Conservation (phyloP, 192 early-diverging fungal genomes). For the Mortierella alpina region DNA sequence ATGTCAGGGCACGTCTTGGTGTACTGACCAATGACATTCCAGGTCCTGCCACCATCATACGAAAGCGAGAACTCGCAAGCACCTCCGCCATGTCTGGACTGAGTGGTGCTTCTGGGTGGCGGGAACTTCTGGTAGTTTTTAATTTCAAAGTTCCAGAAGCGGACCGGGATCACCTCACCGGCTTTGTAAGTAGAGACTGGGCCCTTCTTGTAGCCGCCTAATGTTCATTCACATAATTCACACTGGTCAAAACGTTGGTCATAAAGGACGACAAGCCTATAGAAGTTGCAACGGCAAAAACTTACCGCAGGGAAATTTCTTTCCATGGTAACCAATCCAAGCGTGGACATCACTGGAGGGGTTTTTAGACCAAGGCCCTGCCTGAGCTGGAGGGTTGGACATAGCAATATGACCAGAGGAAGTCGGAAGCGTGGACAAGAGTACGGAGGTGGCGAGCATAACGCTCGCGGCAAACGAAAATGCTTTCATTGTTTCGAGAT, state of each 20-base stretch:
- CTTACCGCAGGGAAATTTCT: slow-evolving; percentile 48
- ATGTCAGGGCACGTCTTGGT: slow-evolving; percentile 54
- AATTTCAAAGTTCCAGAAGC: slow-evolving; percentile 56
- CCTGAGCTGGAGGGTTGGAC: slow-evolving; percentile 37
- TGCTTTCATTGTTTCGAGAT: slow-evolving; percentile 17
- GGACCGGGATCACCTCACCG: slow-evolving; percentile 56
- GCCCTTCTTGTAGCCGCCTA: slow-evolving; percentile 50
- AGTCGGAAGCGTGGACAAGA: slow-evolving; percentile 19
- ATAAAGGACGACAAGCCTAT: neutral
- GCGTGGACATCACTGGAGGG: slow-evolving; percentile 18
- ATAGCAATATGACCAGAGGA: slow-evolving; percentile 42
- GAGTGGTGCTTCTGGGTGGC: slow-evolving; percentile 27
- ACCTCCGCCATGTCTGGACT: slow-evolving; percentile 70
- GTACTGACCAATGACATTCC: slow-evolving; percentile 45
- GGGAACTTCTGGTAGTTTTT: slow-evolving; percentile 39
- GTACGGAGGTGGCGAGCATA: slow-evolving; percentile 4
- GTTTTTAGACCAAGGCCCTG: slow-evolving; percentile 35
- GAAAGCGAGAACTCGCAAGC: slow-evolving; percentile 75
- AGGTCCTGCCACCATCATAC: slow-evolving; percentile 69
- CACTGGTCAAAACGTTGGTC: too few relatives aligned
- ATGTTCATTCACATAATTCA: too few relatives aligned
- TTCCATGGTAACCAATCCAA: slow-evolving; percentile 43
- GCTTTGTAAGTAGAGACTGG: slow-evolving; percentile 58
- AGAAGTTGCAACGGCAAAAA: neutral
- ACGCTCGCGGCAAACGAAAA: slow-evolving; percentile 15